These are phyloP conservation scores for Daldinia concentrica DNA, from an alignment of 495 filamentous ascomycete species.

Conservation along the genomic window DNA sequence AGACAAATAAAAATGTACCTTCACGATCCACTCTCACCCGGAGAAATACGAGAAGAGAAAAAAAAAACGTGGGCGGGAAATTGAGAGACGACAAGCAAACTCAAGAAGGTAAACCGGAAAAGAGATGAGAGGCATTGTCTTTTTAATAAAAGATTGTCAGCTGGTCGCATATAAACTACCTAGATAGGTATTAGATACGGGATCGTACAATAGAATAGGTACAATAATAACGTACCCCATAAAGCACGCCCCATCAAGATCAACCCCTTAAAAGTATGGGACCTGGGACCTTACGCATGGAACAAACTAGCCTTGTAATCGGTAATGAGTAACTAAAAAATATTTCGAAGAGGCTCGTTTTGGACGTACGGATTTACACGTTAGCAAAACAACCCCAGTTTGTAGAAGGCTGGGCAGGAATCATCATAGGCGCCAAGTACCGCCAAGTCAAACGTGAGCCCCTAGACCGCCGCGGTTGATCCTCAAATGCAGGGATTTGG, in stretches of 20 bases:
- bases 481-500: conserved; percentile 27
- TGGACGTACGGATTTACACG: conserved; percentile 15
- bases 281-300: no score
- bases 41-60: conserved; percentile 22
- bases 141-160: conserved; percentile 20
- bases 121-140: conserved; percentile 23
- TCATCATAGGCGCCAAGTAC: conserved; percentile 39
- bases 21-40: conserved; percentile 23
- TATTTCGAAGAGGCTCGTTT: conserved; percentile 25
- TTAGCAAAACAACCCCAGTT: conserved; percentile 22
- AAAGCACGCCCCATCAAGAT: conserved; percentile 25
- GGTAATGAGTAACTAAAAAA: conserved; percentile 19
- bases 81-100: conserved; percentile 22
- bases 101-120: conserved; percentile 9
- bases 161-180: conserved; percentile 6
- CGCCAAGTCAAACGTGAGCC: conserved; percentile 43
- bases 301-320: conserved; percentile 15
- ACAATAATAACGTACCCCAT: conserved; percentile 7
- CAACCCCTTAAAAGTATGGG: conserved; percentile 39
- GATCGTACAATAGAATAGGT: neutral
- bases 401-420: conserved; percentile 16
- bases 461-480: conserved; percentile 39
- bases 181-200: neutral
- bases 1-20: conserved; percentile 22
- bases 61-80: conserved; percentile 19